phyloP scores from a whole-genome alignment of 371 early-diverging fungal genomes.

The Syncephalastrum sp. region DNA sequence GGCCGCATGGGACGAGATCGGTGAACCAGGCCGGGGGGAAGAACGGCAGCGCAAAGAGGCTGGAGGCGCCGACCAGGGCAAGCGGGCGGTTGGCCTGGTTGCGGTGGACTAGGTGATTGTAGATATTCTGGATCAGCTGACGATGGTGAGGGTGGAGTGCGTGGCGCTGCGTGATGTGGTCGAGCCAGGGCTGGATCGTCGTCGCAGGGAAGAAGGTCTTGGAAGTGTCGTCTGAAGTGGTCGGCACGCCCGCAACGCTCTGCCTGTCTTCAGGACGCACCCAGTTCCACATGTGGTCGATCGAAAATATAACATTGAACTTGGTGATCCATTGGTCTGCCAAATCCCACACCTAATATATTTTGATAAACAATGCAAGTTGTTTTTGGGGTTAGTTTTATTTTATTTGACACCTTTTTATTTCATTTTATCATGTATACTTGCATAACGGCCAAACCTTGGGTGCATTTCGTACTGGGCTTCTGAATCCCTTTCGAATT shows the following conservation, averaged over 20 bases:
- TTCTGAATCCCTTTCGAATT: constrained; percentile 29
- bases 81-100: constrained; percentile 37
- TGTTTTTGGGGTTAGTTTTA: constrained; percentile 1
- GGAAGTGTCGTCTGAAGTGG: constrained; percentile 13
- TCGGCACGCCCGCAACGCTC: not conserved
- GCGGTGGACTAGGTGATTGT: constrained; percentile 30
- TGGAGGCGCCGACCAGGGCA: constrained; percentile 26
- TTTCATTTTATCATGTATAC: not conserved
- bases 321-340: constrained; percentile 51
- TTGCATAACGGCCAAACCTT: constrained; percentile 45
- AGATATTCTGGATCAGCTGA: constrained; percentile 31
- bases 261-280: constrained; percentile 8
- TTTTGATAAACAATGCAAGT: constrained; percentile 12
- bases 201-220: constrained; percentile 10
- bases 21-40: constrained; percentile 44
- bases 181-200: constrained; percentile 33
- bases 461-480: constrained; percentile 46
- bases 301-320: constrained; percentile 42
- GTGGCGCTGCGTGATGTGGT: constrained; percentile 27
- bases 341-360: constrained; percentile 41
- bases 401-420: not conserved
- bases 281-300: constrained; percentile 50
- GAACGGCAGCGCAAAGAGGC: constrained; percentile 31
- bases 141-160: constrained; percentile 35
- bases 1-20: constrained; percentile 28